Evolutionary conservation across 768 basidiomycete genomes (phyloP).

Genomic region (Grammothele lineata): DNA sequence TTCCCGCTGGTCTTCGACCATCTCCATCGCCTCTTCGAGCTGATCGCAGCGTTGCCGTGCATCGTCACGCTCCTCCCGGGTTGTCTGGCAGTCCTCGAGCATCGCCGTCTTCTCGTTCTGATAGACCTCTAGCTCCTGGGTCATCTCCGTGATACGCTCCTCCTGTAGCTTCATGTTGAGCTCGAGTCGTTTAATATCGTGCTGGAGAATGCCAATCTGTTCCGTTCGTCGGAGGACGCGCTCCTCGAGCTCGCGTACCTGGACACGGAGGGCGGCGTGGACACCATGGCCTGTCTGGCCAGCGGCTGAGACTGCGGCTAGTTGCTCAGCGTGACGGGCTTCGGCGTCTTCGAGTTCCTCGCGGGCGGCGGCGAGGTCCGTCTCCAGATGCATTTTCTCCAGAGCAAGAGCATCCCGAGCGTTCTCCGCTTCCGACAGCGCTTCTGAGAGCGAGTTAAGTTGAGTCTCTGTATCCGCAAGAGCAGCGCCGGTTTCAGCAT

Average conservation of each 20-base stretch:
- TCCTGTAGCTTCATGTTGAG: constrained; percentile 72
- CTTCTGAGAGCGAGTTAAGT: constrained; percentile 39
- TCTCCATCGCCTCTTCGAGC: constrained; percentile 61
- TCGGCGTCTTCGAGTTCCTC: constrained; percentile 54
- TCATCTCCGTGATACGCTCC: constrained; percentile 69
- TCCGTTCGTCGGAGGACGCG: constrained; percentile 65
- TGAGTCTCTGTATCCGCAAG: constrained; percentile 42
- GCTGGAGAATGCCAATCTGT: constrained; percentile 74
- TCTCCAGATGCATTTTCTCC: constrained; percentile 57
- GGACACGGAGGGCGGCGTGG: constrained; percentile 50
- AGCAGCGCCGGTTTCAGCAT: constrained; percentile 22
- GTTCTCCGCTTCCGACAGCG: constrained; percentile 55
- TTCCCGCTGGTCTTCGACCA: constrained; percentile 22
- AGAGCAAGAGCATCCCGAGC: constrained; percentile 64
- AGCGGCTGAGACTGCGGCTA: constrained; percentile 52
- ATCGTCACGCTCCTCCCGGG: constrained; percentile 66
- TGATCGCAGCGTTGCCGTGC: constrained; percentile 52
- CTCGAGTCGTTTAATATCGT: constrained; percentile 74
- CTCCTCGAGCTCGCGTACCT: constrained; percentile 65
- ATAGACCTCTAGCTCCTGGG: constrained; percentile 60
- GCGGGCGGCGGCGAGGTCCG: constrained; percentile 50
- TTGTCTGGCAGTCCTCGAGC: constrained; percentile 81
- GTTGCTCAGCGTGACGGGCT: constrained; percentile 61
- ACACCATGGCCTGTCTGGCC: constrained; percentile 36
- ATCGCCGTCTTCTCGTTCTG: constrained; percentile 70